Conservation (phyloP, 75 land plant genomes). For the Picea glauca region DNA sequence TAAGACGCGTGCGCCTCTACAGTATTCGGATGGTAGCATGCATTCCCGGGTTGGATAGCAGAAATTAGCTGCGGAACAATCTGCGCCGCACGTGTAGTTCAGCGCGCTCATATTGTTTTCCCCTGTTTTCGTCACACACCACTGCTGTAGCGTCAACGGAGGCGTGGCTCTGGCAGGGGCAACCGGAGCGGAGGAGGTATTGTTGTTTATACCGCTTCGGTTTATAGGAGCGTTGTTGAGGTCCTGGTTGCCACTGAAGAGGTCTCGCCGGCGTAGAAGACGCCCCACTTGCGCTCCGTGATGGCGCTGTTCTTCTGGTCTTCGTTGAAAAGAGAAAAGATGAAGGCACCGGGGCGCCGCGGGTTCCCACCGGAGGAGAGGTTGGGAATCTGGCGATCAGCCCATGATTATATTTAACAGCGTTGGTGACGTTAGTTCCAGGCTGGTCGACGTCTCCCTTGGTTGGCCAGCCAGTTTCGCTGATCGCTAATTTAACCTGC, state of each 20-base stretch:
- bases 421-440: constrained; percentile 22
- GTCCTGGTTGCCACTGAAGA: constrained; percentile 19
- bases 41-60: constrained; percentile 20
- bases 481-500: constrained; percentile 30
- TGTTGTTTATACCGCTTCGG: too few relatives aligned
- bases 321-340: constrained; percentile 40
- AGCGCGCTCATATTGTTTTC: constrained; percentile 1
- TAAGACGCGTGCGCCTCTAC: constrained; percentile 43
- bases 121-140: constrained; percentile 18
- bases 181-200: neutral
- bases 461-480: constrained; percentile 78
- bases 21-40: constrained; percentile 40
- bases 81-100: constrained; percentile 43
- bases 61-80: constrained; percentile 21
- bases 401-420: constrained; percentile 29
- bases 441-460: constrained; percentile 23
- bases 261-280: constrained; percentile 25
- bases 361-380: constrained; percentile 19
- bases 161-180: neutral
- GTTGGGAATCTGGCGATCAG: constrained; percentile 20
- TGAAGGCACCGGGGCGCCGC: constrained; percentile 15
- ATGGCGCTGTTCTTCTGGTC: constrained; percentile 19
- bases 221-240: too few relatives aligned
- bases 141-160: neutral
- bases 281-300: constrained; percentile 24